Evolutionary conservation across 345 rosid species (phyloP), one percentile per base, ranked within the genome.

Genomic region (Sisymbrium altissimum): DNA sequence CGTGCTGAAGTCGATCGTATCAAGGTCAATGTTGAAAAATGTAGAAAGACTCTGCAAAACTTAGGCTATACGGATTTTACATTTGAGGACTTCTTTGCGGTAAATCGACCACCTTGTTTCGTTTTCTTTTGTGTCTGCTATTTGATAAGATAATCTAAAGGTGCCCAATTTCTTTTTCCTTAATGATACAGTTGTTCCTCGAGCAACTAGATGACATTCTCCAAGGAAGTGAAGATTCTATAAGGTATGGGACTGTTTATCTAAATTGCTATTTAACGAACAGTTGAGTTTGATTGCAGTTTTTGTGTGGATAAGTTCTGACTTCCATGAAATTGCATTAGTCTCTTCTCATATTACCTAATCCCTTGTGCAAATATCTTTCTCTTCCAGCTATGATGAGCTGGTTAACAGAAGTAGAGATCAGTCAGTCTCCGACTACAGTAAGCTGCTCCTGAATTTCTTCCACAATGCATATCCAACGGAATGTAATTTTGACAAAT

Each of bases 81-180:
- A 6, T 96, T 92, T 71, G 99, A 96, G 83, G 99, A 96, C 79
- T 96, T 96, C 81, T 96, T 96, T 71, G 71, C 90, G 87, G 99
- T 95, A 87, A 84, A 9, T 21, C 44, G 10, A 35, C 27, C 33
- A 17, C 19, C 64, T 63, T 19, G 49, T 14, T 54, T 36, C 27
- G 4, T 32, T 15, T 15, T 14, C 17, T 60, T 17, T 23, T 55
- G 30, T 60, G 6, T 52, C 66, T 39, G 55, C 49, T 38, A 29
- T 25, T 56, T 41, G 46, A 9, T 33, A 45, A 10, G 49, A 27
- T 70, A 61, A 55, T 35, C 23, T 33, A n/a, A 0, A 61, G 21
- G 21, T 43, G 4, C 48, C 57, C 19, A 19, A 25, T 49, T 29
- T 11, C 58, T 8, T 13, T 53, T 57, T 45, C 56, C 27, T 74